These are phyloP conservation scores for Phytopythium delawarense DNA, from an alignment of 352 stramenopile genomes.

Conservation along the genomic window DNA sequence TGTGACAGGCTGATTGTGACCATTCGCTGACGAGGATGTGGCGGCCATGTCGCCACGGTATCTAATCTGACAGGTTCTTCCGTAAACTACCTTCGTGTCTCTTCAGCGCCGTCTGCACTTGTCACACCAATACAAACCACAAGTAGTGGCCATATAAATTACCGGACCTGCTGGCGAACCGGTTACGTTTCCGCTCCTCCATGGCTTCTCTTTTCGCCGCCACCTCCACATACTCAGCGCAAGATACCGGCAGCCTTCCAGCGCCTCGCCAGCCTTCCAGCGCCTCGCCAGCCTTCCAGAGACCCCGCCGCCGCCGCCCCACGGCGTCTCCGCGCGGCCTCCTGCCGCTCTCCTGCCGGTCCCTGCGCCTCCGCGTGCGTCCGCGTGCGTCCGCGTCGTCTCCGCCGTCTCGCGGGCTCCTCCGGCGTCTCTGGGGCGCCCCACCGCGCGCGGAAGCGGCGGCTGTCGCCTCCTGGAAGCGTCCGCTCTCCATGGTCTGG, in stretches of 20 bases:
- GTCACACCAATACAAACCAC: too few species aligned
- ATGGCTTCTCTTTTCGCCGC: neutral
- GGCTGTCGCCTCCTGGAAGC: too few species aligned
- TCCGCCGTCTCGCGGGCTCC: too few species aligned
- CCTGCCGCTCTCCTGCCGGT: too few species aligned
- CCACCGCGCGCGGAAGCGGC: too few species aligned
- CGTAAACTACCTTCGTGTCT: neutral
- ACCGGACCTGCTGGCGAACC: neutral
- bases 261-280: too few species aligned
- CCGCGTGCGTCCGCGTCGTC: too few species aligned
- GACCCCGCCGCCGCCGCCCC: too few species aligned
- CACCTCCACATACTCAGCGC: neutral
- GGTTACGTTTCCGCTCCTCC: neutral
- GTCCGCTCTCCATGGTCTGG: constrained; percentile 28
- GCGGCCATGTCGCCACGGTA: neutral
- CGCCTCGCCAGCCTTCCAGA: too few species aligned
- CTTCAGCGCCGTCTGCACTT: neutral
- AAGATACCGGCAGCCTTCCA: neutral
- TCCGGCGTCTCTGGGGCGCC: too few species aligned
- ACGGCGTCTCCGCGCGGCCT: too few species aligned
- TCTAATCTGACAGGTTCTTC: neutral
- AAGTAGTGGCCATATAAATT: neutral
- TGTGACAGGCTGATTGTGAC: neutral
- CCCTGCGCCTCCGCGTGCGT: too few species aligned
- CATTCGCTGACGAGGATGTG: neutral